Conservation (phyloP, 805 yeast species). For the Priceomyces castillae region DNA sequence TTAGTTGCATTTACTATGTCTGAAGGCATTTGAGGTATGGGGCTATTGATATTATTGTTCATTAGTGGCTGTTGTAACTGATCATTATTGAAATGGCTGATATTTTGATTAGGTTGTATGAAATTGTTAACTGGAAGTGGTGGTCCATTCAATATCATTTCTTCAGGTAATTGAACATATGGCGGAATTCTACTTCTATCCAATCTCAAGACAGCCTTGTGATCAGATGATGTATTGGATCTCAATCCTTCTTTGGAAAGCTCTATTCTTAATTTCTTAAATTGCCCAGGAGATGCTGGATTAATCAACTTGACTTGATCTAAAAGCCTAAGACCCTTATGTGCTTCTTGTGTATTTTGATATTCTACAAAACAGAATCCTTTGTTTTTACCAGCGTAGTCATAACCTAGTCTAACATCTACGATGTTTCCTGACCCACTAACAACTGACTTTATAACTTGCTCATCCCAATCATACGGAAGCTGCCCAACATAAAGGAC, state of each 20-base stretch:
- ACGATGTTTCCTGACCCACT: constrained; percentile 73
- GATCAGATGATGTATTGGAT: constrained; percentile 28
- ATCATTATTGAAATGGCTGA: constrained; percentile 4
- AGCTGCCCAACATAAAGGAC: constrained; percentile 60
- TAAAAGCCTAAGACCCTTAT: constrained; percentile 44
- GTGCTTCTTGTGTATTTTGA: constrained; percentile 49
- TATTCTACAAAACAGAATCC: constrained; percentile 71
- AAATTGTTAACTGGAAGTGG: constrained; percentile 9
- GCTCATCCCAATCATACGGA: constrained; percentile 72
- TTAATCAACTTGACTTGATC: constrained; percentile 39
- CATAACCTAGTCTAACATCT: constrained; percentile 62
- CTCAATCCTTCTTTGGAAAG: constrained; percentile 60
- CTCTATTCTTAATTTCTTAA: constrained; percentile 53
- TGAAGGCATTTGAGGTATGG: constrained; percentile 38
- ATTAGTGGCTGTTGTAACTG: constrained; percentile 1
- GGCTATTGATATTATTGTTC: neutral
- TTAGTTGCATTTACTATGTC: constrained; percentile 53
- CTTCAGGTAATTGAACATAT: constrained; percentile 57
- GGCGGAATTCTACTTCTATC: constrained; percentile 50
- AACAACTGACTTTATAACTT: constrained; percentile 56
- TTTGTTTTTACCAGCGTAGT: constrained; percentile 56
- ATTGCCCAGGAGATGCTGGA: constrained; percentile 33
- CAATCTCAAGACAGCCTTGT: constrained; percentile 44
- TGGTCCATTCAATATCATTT: constrained; percentile 27
- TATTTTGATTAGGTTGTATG: constrained; percentile 4